phyloP scores from a whole-genome alignment of 805 yeast species.

The Tetrapisispora arboricola region DNA sequence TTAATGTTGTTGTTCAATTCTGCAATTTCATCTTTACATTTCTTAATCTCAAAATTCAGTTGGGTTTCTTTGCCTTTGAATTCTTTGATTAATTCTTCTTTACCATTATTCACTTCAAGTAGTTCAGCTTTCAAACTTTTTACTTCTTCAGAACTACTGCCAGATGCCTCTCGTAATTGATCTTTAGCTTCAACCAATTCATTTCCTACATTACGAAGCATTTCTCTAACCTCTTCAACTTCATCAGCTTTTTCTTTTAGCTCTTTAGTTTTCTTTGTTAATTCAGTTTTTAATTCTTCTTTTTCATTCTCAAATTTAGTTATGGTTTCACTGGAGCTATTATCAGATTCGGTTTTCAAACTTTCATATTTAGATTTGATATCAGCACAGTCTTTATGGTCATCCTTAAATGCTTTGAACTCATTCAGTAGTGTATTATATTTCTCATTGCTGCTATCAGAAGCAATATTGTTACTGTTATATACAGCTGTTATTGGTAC shows the following conservation, averaged over 20 bases:
- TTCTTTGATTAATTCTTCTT: slow-evolving; percentile 14
- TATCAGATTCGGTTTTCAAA: slow-evolving; percentile 6
- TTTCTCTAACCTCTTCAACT: slow-evolving; percentile 60
- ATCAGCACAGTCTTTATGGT: slow-evolving; percentile 7
- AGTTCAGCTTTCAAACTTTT: slow-evolving; percentile 4
- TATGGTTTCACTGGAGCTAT: slow-evolving; percentile 6
- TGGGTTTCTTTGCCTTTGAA: slow-evolving; percentile 27
- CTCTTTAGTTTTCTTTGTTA: slow-evolving; percentile 18
- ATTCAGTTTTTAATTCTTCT: slow-evolving; percentile 13
- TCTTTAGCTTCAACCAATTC: slow-evolving; percentile 67
- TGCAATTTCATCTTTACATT: slow-evolving; percentile 16
- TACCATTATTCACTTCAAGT: slow-evolving; percentile 16
- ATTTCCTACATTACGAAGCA: slow-evolving; percentile 66
- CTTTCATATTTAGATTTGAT: slow-evolving; percentile 15
- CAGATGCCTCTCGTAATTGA: slow-evolving; percentile 33
- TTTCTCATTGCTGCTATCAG: slow-evolving; percentile 3
- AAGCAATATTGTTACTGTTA: not conserved
- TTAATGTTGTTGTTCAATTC: slow-evolving; percentile 8
- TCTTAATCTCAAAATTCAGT: not conserved
- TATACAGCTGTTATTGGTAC: not conserved
- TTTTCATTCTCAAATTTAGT: slow-evolving; percentile 14
- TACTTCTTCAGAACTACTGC: slow-evolving; percentile 10
- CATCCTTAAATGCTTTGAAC: slow-evolving; percentile 4
- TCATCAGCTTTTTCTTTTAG: slow-evolving; percentile 46
- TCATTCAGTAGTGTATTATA: slow-evolving; percentile 5